phyloP scores from a whole-genome alignment of 192 early-diverging fungal species.

The Coemansia sp. region DNA sequence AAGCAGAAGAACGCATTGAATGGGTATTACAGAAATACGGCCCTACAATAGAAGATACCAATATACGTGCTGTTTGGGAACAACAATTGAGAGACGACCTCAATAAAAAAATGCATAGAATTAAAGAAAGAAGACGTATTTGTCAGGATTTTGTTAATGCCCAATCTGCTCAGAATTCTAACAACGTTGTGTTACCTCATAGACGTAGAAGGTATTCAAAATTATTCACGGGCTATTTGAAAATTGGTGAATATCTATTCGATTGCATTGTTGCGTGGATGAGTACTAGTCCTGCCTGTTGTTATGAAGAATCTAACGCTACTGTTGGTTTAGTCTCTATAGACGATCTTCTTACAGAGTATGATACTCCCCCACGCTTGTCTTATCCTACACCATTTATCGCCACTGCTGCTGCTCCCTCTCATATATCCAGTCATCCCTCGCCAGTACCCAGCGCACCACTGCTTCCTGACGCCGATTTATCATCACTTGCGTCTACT shows the following conservation, averaged over 20 bases:
- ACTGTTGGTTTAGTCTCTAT: neutral
- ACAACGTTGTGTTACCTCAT: neutral
- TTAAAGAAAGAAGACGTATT: constrained; percentile 12
- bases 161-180: constrained; percentile 1
- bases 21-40: constrained; percentile 8
- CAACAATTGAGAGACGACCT: constrained; percentile 27
- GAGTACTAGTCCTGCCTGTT: constrained; percentile 24
- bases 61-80: constrained; percentile 37
- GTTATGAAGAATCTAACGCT: constrained; percentile 14
- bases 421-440: neutral
- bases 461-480: neutral
- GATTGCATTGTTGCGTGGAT: constrained; percentile 23
- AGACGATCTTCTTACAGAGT: constrained; percentile 10
- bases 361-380: neutral
- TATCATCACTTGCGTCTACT: neutral
- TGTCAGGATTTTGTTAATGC: constrained; percentile 10
- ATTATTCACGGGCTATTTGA: constrained; percentile 24
- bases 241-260: constrained; percentile 23
- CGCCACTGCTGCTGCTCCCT: constrained; percentile 4
- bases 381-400: constrained; percentile 19
- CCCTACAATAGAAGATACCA: constrained; percentile 12
- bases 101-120: constrained; percentile 19
- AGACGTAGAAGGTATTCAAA: neutral
- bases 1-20: constrained; percentile 17
- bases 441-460: constrained; percentile 30